Base-by-base conservation (phyloP, 2,329 filamentous ascomycete genomes). In the Ramularia endophylla region DNA sequence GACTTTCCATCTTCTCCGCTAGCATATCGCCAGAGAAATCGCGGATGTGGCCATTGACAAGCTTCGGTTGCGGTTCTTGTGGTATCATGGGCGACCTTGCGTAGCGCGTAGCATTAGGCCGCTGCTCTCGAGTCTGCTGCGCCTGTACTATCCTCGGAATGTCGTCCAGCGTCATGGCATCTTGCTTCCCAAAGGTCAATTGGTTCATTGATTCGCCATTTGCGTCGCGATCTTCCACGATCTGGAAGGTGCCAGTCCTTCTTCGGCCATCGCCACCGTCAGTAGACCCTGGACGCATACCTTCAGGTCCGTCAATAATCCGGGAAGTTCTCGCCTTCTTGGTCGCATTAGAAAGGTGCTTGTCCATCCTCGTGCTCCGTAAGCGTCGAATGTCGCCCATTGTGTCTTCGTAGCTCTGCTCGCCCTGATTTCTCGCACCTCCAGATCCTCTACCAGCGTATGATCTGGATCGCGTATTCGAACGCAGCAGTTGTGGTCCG, bases 141-240 rank as follows among this genome's bases (percentile, higher is more conserved):
- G 92, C 87, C 25, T 92, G 92, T 30, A 95, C 89, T 57, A 98
- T 94, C 49, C 92, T 79, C 7, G 92, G 88, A 53, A 98, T 97
- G 58, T 98, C 92, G 58, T 98, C 92, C 42, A 98, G 70, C 0
- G 90, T 95, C 47, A 98, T 77, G 17, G 87, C 87, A 64, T 97
- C 89, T 58, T 90, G 85, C 52, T 88, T 82, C 27, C 87, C 87
- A 59, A 98, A 88, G 58, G 89, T 90, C 53, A 89, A 74, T 55
- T 90, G 87, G 12, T 84, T 81, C 15, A 58, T 52, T 13, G 78
- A 75, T 52, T 86, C 83, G 36, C 80, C 78, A 51, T 80, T 78
- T 22, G 70, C 71, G 52, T 86, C 83, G 36, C 77, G 75, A 54
- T 94, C 87, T 58, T 94, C 86, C 1, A 90, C 80, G 52, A 92